Base-by-base conservation (phyloP, 2,329 filamentous ascomycete species). In the Alternaria panax region DNA sequence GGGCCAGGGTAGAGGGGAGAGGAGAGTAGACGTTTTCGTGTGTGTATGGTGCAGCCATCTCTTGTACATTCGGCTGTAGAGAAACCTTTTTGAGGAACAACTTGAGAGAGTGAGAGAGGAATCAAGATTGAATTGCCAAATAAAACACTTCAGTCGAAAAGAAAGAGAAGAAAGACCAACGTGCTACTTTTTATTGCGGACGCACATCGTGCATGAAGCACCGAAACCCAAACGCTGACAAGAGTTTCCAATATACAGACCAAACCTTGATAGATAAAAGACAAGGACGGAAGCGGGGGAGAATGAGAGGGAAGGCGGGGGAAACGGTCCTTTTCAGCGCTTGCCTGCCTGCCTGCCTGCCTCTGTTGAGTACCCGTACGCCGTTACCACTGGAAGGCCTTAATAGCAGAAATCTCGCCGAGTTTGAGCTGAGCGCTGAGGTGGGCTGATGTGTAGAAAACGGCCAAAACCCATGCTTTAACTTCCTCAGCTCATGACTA, bases 1-100 rank as follows among this genome's bases (percentile, higher is more conserved):
- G 30, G n/a, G 38, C 50, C 14, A 12, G 48, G 12, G 9, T 46
- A 41, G 4, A 43, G 22, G 34, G 27, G 24, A 27, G 42, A 36
- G 27, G 34, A 28, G 28, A 34, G 42, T n/a, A 36, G 27, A 24
- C 25, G 11, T 43, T 32, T 28, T 32, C n/a, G n/a, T 14, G 12
- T 32, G 36, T 43, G 28, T 24, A 48, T 34, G 45, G 45, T 32
- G 22, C 27, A 32, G 50, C 50, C 50, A 52, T 43, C 40, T 43
- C 27, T 41, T 52, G 50, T 52, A 52, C 16, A 52, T 52, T 43
- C 50, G 50, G 38, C 50, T 43, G 55, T 52, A 36, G 38, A 30
- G 38, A 34, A 14, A 24, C 32, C n/a, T 48, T 34, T 48, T n/a
- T n/a, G n/a, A n/a, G 20, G 18, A 25, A 48, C 24, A 36, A 22